These are phyloP conservation scores for Blastocystis sp. DNA, from an alignment of 352 stramenopile species.

Conservation along the genomic window DNA sequence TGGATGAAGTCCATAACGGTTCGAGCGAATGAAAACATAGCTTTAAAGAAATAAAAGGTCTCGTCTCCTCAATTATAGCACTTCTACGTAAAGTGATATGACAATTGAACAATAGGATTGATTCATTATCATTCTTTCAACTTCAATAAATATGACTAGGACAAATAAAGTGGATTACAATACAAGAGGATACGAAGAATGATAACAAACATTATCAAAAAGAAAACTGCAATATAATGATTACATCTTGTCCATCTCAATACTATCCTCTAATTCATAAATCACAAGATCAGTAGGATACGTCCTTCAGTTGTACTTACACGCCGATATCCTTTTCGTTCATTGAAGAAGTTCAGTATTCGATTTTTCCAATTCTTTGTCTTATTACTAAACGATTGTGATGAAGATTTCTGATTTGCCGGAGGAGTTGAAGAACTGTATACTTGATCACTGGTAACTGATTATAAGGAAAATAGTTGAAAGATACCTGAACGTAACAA, in stretches of 20 bases:
- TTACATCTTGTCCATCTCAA: slow-evolving; percentile 33
- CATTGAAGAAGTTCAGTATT: slow-evolving; percentile 42
- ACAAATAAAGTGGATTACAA: neutral
- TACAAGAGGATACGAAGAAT: neutral
- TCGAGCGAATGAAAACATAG: slow-evolving; percentile 54
- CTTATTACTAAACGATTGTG: neutral
- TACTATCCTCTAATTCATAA: neutral
- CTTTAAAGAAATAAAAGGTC: neutral
- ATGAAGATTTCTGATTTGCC: neutral
- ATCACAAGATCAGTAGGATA: neutral
- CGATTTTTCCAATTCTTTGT: slow-evolving; percentile 14
- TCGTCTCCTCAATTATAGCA: too few species aligned
- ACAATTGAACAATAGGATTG: too few species aligned
- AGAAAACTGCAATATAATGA: neutral
- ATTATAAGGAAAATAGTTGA: neutral
- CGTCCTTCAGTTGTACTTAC: neutral
- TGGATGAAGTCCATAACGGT: slow-evolving; percentile 65
- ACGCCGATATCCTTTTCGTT: slow-evolving; percentile 41
- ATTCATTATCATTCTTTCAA: too few species aligned
- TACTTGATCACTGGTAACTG: neutral
- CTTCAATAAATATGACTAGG: too few species aligned
- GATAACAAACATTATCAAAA: neutral
- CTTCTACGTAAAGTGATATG: too few species aligned
- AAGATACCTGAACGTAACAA: neutral
- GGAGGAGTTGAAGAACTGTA: neutral